Base-by-base conservation (phyloP, 305 asterid genomes). In the Ruellia speciosa region DNA sequence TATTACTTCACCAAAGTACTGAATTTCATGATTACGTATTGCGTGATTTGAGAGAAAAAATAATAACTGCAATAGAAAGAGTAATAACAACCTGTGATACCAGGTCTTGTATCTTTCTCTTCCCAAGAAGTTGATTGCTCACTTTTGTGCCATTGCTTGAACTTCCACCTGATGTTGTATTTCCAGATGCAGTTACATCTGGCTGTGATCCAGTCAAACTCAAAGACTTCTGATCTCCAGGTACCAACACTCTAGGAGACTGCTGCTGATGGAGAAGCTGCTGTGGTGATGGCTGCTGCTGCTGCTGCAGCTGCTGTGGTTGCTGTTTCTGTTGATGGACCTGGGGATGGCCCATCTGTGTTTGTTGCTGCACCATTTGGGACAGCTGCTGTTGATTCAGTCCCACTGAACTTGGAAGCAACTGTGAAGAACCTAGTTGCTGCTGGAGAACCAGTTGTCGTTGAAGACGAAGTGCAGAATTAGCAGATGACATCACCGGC, bases 91-190 rank as follows among this genome's bases (percentile, higher is more conserved):
- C 99, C 94, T 88, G 96, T 49, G 96, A 77, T 64, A 84, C 90
- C 51, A 92, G 61, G 74, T 92, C 96, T 69, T 78, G 95, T 62
- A 92, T 88, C 79, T 75, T 88, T 72, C 97, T 84, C 83, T 88
- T 92, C 71, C 97, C 97, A 57, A 92, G 83, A 67, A 92, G 80
- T 43, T 92, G 96, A 75, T 79, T 81, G 78, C 88, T 84, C 4
- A 94, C 89, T 73, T 88, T 97, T 35, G 87, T 81, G 70, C 97
- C 99, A 66, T 84, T 95, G 75, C 96, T 92, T 40, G 97, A 84
- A 76, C 97, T 88, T 20, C 95, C 99, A 52, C 95, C 97, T 0
- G 95, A 94, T 18, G 99, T 82, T 40, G 94, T 86, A 18, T 87
- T 69, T 59, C 97, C 99, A 15, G 96, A 86, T 69, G 85, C 95